Evolutionary conservation across 2,329 filamentous ascomycete species (phyloP).

Genomic region (Fusarium stilboides): DNA sequence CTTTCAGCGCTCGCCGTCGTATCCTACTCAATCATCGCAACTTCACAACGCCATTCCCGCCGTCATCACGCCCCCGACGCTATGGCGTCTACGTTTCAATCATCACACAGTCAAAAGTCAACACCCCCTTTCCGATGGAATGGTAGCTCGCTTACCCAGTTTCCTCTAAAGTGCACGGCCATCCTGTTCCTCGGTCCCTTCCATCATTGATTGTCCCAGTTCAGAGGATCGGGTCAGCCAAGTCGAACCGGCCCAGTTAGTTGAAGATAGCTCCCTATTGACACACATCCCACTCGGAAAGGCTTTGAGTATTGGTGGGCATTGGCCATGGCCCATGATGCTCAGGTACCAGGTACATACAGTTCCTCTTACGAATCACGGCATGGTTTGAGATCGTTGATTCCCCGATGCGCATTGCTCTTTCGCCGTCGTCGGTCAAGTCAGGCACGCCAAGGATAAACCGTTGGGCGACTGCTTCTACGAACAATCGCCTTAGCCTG

Average conservation of each 20-base stretch:
- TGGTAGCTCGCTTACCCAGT: conserved; percentile 30
- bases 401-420: neutral
- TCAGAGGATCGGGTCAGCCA: conserved; percentile 37
- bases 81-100: conserved; percentile 38
- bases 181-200: conserved; percentile 9
- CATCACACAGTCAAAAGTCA: conserved; percentile 3
- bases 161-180: conserved; percentile 7
- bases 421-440: conserved; percentile 12
- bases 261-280: conserved; percentile 12
- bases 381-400: neutral
- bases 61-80: conserved; percentile 15
- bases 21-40: conserved; percentile 15
- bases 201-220: conserved; percentile 19
- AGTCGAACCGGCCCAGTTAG: conserved; percentile 17
- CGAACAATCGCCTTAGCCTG: no score
- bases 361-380: neutral
- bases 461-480: neutral
- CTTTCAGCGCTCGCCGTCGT: conserved; percentile 9
- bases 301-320: neutral
- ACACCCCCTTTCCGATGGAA: conserved; percentile 36
- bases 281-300: conserved; percentile 3
- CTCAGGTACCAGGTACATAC: neutral
- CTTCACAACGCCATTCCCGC: conserved; percentile 35
- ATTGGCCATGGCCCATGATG: neutral
- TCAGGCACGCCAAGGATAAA: neutral